Conservation (phyloP, 331 rosid species). For the Quercus lobata region DNA sequence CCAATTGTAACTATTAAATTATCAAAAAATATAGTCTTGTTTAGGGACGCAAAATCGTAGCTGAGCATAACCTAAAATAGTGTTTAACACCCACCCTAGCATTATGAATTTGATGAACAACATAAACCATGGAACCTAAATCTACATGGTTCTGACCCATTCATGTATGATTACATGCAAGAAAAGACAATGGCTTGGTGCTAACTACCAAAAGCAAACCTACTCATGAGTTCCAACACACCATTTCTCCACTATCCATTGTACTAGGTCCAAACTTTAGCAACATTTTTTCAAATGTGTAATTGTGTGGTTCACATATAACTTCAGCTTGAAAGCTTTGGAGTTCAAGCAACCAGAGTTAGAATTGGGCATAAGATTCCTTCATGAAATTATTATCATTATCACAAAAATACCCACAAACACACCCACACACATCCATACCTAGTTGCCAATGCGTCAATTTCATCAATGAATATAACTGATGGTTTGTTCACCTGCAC, state of each 20-base stretch:
- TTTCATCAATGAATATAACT: conserved; percentile 94
- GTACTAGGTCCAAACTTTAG: no score
- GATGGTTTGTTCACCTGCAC: conserved; percentile 98
- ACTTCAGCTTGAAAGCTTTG: background rate
- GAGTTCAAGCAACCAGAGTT: background rate
- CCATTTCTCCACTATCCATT: background rate
- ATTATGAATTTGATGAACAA: background rate
- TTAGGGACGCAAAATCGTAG: background rate
- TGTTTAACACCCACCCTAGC: background rate
- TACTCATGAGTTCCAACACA: background rate
- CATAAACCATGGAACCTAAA: background rate
- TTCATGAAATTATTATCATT: conserved; percentile 3
- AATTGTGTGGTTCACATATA: background rate
- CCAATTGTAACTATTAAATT: no score
- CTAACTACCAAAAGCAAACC: conserved; percentile 10
- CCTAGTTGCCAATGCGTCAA: conserved; percentile 97
- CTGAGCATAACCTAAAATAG: background rate
- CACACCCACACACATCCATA: conserved; percentile 25
- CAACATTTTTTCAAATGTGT: background rate
- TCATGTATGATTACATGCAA: background rate
- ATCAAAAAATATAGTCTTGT: background rate
- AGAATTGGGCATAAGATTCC: background rate
- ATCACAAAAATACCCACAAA: conserved; percentile 7
- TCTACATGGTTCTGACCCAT: background rate
- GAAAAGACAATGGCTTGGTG: conserved; percentile 1